Conservation (phyloP, 2,329 filamentous ascomycete species). For the Neonectria magnoliae region DNA sequence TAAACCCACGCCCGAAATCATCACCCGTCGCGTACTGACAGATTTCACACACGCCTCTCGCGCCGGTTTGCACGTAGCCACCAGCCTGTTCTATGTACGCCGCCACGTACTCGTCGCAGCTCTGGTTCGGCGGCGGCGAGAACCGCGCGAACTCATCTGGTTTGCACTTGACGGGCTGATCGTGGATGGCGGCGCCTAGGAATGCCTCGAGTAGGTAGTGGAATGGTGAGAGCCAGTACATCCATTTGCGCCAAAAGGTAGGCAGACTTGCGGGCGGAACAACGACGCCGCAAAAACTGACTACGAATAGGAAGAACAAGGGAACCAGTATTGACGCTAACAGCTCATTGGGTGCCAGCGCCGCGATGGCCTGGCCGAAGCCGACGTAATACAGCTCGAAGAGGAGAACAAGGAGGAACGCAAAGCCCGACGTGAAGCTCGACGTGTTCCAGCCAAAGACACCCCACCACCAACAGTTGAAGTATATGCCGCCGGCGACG, state of each 20-base stretch:
- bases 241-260: slow-evolving; percentile 70
- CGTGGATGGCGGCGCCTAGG: slow-evolving; percentile 64
- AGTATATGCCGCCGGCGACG: slow-evolving; percentile 64
- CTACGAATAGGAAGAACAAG: slow-evolving; percentile 75
- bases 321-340: slow-evolving; percentile 74
- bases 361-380: slow-evolving; percentile 74
- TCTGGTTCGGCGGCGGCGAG: slow-evolving; percentile 64
- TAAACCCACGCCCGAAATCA: slow-evolving; percentile 67
- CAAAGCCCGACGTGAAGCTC: slow-evolving; percentile 68
- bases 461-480: slow-evolving; percentile 66
- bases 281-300: slow-evolving; percentile 76
- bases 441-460: slow-evolving; percentile 59
- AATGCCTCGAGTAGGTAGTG: slow-evolving; percentile 73
- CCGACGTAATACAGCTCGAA: slow-evolving; percentile 74
- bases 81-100: slow-evolving; percentile 63
- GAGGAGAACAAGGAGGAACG: slow-evolving; percentile 71
- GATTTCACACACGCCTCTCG: slow-evolving; percentile 68
- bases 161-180: slow-evolving; percentile 65
- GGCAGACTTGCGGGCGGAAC: slow-evolving; percentile 69
- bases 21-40: slow-evolving; percentile 72
- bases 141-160: slow-evolving; percentile 69
- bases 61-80: slow-evolving; percentile 68
- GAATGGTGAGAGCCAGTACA: slow-evolving; percentile 76
- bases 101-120: slow-evolving; percentile 68
- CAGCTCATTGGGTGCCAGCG: slow-evolving; percentile 72